Evolutionary conservation across 2,329 filamentous ascomycete species (phyloP), one percentile per base, ranked within the genome.

Genomic region (Penicillium sp.): DNA sequence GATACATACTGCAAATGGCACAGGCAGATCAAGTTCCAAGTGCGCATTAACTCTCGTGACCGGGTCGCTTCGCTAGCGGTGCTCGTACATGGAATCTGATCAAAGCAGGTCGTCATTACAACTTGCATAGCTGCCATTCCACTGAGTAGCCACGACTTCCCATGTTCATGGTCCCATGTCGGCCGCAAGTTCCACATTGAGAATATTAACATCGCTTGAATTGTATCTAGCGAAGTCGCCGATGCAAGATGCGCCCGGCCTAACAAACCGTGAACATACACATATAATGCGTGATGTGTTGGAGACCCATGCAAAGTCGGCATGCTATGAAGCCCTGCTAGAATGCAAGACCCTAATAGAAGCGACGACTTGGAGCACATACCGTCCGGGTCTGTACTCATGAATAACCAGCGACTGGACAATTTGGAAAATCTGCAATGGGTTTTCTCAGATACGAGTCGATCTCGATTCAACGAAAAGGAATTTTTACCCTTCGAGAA

Each of bases 101-200:
- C 55, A 44, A 57, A 57, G 7, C 42, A 38, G 3, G 55, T 57
- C 3, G 46, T 55, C 27, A 52, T 51, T 28, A 57, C 45, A 28
- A 54, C 46, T 18, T 54, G 46, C 55, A 57, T 57, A 7, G 51
- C 49, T 6, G 55, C 51, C 24, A 46, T 50, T 4, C 51, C 55
- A 40, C 55, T 57, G 2, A 57, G 28, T 6, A 57, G 28, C 55
- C 55, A 57, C 2, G 55, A 57, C 35, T 52, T 57, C 2, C 55
- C 46, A 44, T 57, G 55, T 20, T 57, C 55, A 16, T 54, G 46
- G 25, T 54, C 55, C 35, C 35, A 30, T 0, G 48, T 50, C n/a
- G 55, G 55, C 25, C 51, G 33, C 10, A 57, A 30, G 40, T 57
- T 51, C 55, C 55, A 57, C 51, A 57, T 57, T 13, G 55, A 54